Conservation (phyloP, 2,329 filamentous ascomycete genomes). For the Penicillium olsonii region DNA sequence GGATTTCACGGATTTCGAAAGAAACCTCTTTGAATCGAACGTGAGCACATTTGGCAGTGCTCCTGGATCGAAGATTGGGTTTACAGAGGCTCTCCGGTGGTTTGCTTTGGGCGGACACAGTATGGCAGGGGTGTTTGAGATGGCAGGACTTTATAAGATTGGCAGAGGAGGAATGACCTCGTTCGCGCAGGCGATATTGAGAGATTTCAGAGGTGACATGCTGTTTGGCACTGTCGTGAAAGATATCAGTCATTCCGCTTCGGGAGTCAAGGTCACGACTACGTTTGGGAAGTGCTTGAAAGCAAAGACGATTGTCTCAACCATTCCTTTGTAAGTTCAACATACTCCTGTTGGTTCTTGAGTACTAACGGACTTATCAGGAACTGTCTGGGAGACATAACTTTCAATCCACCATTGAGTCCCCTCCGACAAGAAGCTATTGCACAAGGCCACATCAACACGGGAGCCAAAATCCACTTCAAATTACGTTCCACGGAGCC, state of each 20-base stretch:
- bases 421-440: conserved; percentile 26
- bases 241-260: neutral
- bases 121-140: conserved; percentile 22
- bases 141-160: conserved; percentile 26
- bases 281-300: neutral
- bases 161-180: conserved; percentile 27
- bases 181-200: conserved; percentile 14
- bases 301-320: neutral
- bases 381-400: conserved; percentile 14
- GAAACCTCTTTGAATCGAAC: conserved; percentile 24
- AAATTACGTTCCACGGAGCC: conserved; percentile 12
- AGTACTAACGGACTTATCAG: neutral
- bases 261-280: neutral
- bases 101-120: conserved; percentile 31
- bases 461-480: conserved; percentile 31
- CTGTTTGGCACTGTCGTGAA: conserved; percentile 6
- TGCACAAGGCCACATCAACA: conserved; percentile 30
- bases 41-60: conserved; percentile 15
- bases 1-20: conserved; percentile 18
- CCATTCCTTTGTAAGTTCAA: neutral
- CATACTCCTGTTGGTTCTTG: neutral
- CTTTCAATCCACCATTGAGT: conserved; percentile 30
- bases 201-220: conserved; percentile 14
- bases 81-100: conserved; percentile 32
- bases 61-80: conserved; percentile 22